Evolutionary conservation across 805 yeast genomes (phyloP), one percentile per base, ranked within the genome.

Genomic region (Candida pseudoglaebosa): DNA sequence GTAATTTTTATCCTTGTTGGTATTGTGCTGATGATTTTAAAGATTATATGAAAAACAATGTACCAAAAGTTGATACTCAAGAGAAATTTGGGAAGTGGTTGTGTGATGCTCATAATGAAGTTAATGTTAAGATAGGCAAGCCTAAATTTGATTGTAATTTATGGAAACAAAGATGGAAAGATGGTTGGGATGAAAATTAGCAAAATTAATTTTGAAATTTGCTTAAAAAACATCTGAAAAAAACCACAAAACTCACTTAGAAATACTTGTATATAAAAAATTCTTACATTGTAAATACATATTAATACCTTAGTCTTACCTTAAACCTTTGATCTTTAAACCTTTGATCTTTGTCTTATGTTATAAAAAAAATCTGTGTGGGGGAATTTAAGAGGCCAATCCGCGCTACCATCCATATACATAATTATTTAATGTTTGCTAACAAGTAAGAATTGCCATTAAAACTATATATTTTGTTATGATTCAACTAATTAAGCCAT

Each of bases 161-260:
- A 46, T 93, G 99, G 99, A 82, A 82, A 56, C 78, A 84, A 52
- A 79, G 99, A 55, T 91, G 99, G 99, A 80, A 75, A 48, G 95
- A 87, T 50, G 97, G 97, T 0, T 89, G 96, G 96, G 83, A 84
- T 26, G 43, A 47, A 21, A 40, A n/a, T n/a, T n/a, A n/a, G n/a
- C n/a, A n/a, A n/a, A n/a, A n/a, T n/a, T n/a, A n/a, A n/a, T n/a
- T n/a, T n/a, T n/a, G n/a, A n/a, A n/a, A n/a, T n/a, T n/a, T n/a
- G n/a, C n/a, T n/a, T n/a, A n/a, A n/a, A n/a, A n/a, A n/a, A n/a
- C n/a, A n/a, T n/a, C n/a, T n/a, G n/a, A n/a, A n/a, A n/a, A n/a
- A n/a, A n/a, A n/a, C n/a, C n/a, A n/a, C n/a, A n/a, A n/a, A n/a
- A n/a, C n/a, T n/a, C n/a, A n/a, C n/a, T n/a, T n/a, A n/a, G n/a